Evolutionary conservation across 148 eudicot genomes (phyloP), one percentile per base, ranked within the genome.

Genomic region (Cornus suecica): DNA sequence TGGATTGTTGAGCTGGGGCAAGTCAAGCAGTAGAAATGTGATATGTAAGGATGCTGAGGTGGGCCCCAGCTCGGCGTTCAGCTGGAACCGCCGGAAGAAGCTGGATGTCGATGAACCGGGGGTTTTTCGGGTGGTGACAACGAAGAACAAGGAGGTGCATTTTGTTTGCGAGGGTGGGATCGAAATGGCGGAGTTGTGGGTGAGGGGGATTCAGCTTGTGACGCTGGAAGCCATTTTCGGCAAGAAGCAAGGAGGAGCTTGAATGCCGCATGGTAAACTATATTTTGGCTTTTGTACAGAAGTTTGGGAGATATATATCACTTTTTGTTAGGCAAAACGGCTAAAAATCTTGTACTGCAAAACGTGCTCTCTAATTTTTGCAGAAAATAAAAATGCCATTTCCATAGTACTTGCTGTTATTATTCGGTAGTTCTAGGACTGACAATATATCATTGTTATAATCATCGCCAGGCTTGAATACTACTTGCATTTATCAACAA

Each of bases 1-100:
- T 9, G 97, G 97, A 16, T 77, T 91, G 37, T 31, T 91, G 71
- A 76, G 83, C 11, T 91, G 97, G 97, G 97, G 93, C 10, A 87
- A 72, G 68, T 80, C 93, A 5, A 75, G 88, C 10, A 83, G 56
- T 76, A 83, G 97, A 52, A 91, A 91, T 62, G 93, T 91, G 80
- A 77, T 81, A 0, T 91, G 93, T 54, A 75, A 72, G 23, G 86
- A 72, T 74, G 87, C 91, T 8, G 89, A 89, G 42, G 82, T 88
- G 24, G 97, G 97, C 11, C 90, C 93, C 0, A 83, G 87, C 78
- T 76, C 77, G 18, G 68, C 71, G 4, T 91, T 91, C 80, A 63
- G 78, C 20, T 71, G 83, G 83, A 87, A 86, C 71, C 76, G 91
- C 14, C 79, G 88, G n/a, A 85, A 73, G 84, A 87, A 79, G 68